Percentiles rank a stretch among this genome's conserved stretches.
Evolutionary conservation across 2,329 filamentous ascomycete genomes (phyloP).

Genomic region (Paecilomyces niveus): DNA sequence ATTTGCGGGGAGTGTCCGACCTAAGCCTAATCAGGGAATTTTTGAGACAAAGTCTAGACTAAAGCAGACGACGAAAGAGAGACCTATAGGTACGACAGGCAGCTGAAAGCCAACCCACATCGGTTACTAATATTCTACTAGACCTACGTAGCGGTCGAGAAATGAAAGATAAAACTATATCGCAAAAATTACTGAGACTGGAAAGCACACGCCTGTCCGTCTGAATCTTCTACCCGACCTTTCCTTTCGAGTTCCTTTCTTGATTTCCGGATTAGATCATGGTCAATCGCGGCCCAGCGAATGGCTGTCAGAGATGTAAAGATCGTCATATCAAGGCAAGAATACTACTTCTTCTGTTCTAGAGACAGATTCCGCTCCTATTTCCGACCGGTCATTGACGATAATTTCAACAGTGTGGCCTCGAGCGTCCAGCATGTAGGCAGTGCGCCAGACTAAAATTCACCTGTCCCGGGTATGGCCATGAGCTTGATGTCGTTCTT

Average conservation of each 20-base stretch:
- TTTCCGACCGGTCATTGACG: not conserved
- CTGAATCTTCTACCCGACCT: no score
- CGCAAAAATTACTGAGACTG: not conserved
- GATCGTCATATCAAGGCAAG: slow-evolving; percentile 6
- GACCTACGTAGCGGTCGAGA: not conserved
- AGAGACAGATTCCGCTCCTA: no score
- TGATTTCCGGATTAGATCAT: not conserved
- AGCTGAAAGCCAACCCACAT: no score
- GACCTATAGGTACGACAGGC: no score
- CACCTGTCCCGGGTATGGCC: slow-evolving; percentile 3
- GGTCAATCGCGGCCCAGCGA: slow-evolving; percentile 5
- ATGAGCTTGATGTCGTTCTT: slow-evolving; percentile 4
- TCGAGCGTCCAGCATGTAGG: slow-evolving; percentile 3
- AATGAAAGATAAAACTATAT: not conserved
- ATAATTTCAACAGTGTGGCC: slow-evolving; percentile 1
- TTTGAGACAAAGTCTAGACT: not conserved
- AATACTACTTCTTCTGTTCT: not conserved
- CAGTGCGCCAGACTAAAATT: slow-evolving; percentile 3
- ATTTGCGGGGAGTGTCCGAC: no score
- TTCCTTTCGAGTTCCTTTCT: no score
- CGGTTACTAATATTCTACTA: no score
- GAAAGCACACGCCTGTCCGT: no score
- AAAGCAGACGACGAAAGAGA: not conserved
- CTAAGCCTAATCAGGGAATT: not conserved
- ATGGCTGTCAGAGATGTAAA: slow-evolving; percentile 6